Conservation (phyloP, 345 rosid genomes). For the Orychophragmus violaceus region DNA sequence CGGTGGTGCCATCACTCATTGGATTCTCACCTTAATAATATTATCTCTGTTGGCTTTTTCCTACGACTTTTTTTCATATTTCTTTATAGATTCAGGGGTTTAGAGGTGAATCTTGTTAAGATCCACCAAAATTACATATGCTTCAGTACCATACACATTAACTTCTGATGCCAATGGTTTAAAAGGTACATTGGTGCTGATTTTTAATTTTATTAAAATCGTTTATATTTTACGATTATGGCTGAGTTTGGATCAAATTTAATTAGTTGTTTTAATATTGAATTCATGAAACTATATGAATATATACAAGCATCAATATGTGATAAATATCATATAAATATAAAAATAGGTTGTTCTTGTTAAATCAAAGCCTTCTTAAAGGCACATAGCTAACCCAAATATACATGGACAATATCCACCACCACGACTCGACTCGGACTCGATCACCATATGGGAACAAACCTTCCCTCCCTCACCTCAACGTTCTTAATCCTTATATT, state of each 20-base stretch:
- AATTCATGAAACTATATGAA: background rate
- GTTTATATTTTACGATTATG: background rate
- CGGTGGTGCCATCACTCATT: slow-evolving; percentile 4
- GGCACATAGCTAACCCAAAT: background rate
- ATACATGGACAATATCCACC: background rate
- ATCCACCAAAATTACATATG: background rate
- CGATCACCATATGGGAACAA: background rate
- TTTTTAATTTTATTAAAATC: background rate
- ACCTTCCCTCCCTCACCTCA: background rate
- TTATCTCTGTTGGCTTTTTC: background rate
- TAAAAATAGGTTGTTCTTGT: background rate
- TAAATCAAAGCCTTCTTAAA: background rate
- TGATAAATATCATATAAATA: background rate
- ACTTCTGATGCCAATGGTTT: too few species aligned
- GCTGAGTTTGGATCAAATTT: too few species aligned
- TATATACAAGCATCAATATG: too few species aligned
- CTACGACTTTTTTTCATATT: background rate
- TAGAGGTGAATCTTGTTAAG: background rate
- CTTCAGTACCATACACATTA: background rate
- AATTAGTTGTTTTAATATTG: background rate
- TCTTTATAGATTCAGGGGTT: background rate
- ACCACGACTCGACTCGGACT: background rate
- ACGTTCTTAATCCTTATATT: background rate
- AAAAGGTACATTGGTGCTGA: background rate
- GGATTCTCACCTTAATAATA: slow-evolving; percentile 14